Evolutionary conservation across 495 filamentous ascomycete genomes (phyloP).

Genomic region (Neurospora africana): DNA sequence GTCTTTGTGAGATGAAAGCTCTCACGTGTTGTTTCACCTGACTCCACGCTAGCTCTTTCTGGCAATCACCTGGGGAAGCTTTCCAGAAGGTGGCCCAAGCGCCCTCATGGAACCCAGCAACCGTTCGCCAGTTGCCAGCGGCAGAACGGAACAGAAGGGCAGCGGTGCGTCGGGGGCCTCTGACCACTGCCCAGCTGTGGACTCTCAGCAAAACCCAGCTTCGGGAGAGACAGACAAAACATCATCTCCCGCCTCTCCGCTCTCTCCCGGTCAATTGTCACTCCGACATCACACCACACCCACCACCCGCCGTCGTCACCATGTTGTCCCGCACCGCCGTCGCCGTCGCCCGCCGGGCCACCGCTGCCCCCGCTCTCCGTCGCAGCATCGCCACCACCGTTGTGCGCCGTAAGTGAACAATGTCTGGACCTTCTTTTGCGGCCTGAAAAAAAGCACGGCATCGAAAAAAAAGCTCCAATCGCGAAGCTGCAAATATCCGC

Average conservation of each 20-base stretch:
- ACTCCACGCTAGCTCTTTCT: not conserved
- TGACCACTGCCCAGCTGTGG: not conserved
- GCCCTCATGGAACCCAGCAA: not conserved
- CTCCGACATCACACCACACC: slow-evolving; percentile 2
- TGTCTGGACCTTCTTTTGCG: not conserved
- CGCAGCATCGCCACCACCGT: slow-evolving; percentile 49
- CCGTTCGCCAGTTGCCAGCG: not conserved
- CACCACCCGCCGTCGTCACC: slow-evolving; percentile 22
- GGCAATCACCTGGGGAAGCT: not conserved
- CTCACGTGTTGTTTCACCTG: not conserved
- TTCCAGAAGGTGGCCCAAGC: not conserved
- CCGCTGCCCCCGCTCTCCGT: slow-evolving; percentile 45
- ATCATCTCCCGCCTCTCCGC: slow-evolving; percentile 3
- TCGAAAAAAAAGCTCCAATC: slow-evolving; percentile 4
- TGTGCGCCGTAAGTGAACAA: slow-evolving; percentile 44
- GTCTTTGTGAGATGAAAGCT: not conserved
- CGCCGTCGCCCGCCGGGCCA: slow-evolving; percentile 59
- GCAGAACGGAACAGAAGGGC: not conserved
- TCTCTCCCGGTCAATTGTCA: slow-evolving; percentile 10
- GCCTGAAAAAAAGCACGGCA: slow-evolving; percentile 1
- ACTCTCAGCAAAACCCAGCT: not conserved
- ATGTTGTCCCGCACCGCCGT: slow-evolving; percentile 75
- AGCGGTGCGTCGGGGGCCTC: not conserved
- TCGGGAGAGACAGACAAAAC: not conserved
- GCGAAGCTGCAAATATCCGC: slow-evolving; percentile 13